These are phyloP conservation scores for Eutypella sp. DNA, from an alignment of 2,329 filamentous ascomycete genomes.

Conservation along the genomic window DNA sequence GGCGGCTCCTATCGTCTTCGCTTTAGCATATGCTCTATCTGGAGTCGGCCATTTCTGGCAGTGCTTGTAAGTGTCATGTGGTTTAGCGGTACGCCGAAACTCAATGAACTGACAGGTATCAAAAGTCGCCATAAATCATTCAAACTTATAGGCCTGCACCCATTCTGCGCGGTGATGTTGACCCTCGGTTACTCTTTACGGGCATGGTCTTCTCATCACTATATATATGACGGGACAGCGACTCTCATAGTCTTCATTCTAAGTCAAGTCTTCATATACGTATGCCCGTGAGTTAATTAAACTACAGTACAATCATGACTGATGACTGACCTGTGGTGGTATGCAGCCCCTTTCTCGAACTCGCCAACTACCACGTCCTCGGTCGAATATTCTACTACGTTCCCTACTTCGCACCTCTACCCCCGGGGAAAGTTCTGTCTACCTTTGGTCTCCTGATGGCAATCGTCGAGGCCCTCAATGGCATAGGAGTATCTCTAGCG, in stretches of 20 bases:
- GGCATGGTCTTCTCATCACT: conserved; percentile 45
- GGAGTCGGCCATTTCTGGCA: conserved; percentile 48
- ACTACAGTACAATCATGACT: background rate
- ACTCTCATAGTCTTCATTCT: conserved; percentile 31
- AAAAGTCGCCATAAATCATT: conserved; percentile 48
- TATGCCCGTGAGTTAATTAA: conserved; percentile 30
- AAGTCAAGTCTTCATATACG: conserved; percentile 33
- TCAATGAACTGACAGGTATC: background rate
- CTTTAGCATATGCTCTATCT: conserved; percentile 41
- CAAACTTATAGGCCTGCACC: conserved; percentile 45
- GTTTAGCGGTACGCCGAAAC: background rate
- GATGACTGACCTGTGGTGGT: background rate
- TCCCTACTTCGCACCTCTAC: conserved; percentile 53
- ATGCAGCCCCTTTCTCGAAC: conserved; percentile 52
- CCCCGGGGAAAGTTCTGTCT: conserved; percentile 37
- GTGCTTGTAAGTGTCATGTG: conserved; percentile 31
- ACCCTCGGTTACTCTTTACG: conserved; percentile 49
- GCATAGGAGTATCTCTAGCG: conserved; percentile 35
- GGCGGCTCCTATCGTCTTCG: conserved; percentile 48
- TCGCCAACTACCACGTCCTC: conserved; percentile 61
- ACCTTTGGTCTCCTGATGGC: conserved; percentile 42
- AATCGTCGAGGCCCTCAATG: conserved; percentile 43
- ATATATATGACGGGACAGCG: conserved; percentile 29
- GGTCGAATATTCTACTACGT: conserved; percentile 58
- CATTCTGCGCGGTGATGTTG: conserved; percentile 46